Evolutionary conservation across 106 monocot genomes (phyloP), one percentile per base, ranked within the genome.

Genomic region (Platanthera zijinensis): DNA sequence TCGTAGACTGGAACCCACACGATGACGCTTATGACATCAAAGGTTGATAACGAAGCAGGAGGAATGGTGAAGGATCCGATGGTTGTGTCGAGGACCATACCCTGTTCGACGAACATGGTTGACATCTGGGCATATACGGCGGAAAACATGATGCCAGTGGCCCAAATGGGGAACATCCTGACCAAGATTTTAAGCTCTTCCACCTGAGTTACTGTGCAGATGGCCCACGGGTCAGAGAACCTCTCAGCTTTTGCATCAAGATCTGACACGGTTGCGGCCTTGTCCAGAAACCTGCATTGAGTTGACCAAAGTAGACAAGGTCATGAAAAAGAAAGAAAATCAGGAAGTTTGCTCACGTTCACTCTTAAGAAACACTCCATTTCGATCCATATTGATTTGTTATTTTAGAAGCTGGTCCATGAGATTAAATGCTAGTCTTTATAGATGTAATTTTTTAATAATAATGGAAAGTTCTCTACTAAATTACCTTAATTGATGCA

Each of bases 191-290:
- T 91, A 8, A 91, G 69, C 78, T 91, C 91, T 52, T 91, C 91
- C 5, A 91, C 91, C 63, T 91, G 91, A 1, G 91, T 91, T 30
- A 91, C 80, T 0, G 91, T 91, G 69, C 87, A 88, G 6, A 91
- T 80, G 51, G 52, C 84, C 91, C 91, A 91, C 6, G 88, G 88
- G 78, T 80, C 73, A 10, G 86, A 76, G 52, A 74, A 66, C 21
- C 10, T 69, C n/a, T 51, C 85, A 32, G 25, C 52, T 30, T 90
- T 77, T 1, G 21, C 1, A 72, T 88, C 86, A 56, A 10, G 5
- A 66, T 48, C 8, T 15, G 84, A 70, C 4, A 84, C 22, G 4
- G 80, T 82, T 7, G 88, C 91, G 62, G 88, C 88, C 76, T 86
- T 88, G 76, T 88, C 91, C 22, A 91, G 73, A 69, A 84, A 91